Evolutionary conservation across 106 monocot species (phyloP).

Genomic region (Vanilla planifolia): DNA sequence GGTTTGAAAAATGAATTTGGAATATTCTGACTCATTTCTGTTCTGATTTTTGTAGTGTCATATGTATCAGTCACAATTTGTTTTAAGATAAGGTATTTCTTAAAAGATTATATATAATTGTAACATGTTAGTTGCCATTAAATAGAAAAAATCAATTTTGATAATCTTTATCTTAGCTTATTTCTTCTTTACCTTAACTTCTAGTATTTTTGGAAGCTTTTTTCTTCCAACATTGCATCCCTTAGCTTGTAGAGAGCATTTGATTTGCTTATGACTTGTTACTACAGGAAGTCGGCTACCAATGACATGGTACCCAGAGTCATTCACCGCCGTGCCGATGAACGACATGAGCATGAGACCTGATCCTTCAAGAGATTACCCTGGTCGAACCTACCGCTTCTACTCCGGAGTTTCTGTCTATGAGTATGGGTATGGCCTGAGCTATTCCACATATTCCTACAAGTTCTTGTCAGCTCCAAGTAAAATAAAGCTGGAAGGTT

Average conservation of each 20-base stretch:
- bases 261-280: not conserved
- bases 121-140: no score
- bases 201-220: no score
- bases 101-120: no score
- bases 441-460: slow-evolving; percentile 59
- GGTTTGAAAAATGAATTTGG: no score
- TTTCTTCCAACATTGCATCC: no score
- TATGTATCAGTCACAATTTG: no score
- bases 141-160: no score
- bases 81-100: no score
- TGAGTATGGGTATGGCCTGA: slow-evolving; percentile 74
- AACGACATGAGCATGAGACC: slow-evolving; percentile 88
- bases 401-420: slow-evolving; percentile 69
- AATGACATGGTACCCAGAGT: slow-evolving; percentile 92
- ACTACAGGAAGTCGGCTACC: slow-evolving; percentile 57
- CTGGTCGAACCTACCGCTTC: slow-evolving; percentile 82
- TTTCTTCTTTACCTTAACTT: no score
- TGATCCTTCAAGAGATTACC: slow-evolving; percentile 62
- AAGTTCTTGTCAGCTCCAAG: slow-evolving; percentile 39
- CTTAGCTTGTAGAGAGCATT: not conserved
- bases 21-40: no score
- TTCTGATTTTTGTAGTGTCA: no score
- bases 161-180: no score
- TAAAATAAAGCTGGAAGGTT: slow-evolving; percentile 18
- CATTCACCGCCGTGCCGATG: slow-evolving; percentile 80